phyloP scores from a whole-genome alignment of 1,284 basidiomycete genomes.

The Ceratobasidium theobromae region DNA sequence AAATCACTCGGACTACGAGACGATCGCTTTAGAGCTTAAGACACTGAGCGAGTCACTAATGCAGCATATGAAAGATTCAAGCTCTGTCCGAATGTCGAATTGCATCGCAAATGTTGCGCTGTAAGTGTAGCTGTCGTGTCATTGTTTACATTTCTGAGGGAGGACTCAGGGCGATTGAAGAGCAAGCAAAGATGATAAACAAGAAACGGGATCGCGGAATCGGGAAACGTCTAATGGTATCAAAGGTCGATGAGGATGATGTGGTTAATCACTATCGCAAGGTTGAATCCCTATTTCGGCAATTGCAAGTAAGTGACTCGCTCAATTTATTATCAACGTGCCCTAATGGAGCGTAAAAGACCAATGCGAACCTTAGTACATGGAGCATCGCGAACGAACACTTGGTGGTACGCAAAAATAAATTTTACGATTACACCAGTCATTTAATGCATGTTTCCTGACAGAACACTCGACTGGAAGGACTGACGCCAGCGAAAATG shows the following conservation, averaged over 20 bases:
- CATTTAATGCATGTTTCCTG: not conserved
- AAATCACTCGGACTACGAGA: not conserved
- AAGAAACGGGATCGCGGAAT: not conserved
- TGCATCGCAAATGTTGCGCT: not conserved
- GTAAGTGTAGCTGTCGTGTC: not conserved
- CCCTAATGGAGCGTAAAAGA: not conserved
- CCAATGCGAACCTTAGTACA: not conserved
- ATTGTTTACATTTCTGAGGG: not conserved
- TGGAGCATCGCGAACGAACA: conserved; percentile 5
- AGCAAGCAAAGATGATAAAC: not conserved
- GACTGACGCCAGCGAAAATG: not conserved
- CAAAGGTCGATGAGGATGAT: not conserved
- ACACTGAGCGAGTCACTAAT: not conserved
- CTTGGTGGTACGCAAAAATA: not conserved
- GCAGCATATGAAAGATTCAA: not conserved
- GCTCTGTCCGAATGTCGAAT: not conserved
- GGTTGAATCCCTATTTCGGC: not conserved
- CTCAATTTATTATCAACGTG: not conserved
- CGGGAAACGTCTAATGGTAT: not conserved
- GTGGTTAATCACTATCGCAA: not conserved
- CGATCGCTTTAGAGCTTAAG: not conserved
- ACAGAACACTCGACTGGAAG: not conserved
- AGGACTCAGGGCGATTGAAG: not conserved
- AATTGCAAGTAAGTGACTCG: not conserved
- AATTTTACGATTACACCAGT: not conserved